A percentile compares a stretch with the other conserved stretches of the same genome.
These are phyloP conservation scores for Leptographium lundbergii DNA, from an alignment of 2,329 filamentous ascomycete genomes.

Conservation along the genomic window DNA sequence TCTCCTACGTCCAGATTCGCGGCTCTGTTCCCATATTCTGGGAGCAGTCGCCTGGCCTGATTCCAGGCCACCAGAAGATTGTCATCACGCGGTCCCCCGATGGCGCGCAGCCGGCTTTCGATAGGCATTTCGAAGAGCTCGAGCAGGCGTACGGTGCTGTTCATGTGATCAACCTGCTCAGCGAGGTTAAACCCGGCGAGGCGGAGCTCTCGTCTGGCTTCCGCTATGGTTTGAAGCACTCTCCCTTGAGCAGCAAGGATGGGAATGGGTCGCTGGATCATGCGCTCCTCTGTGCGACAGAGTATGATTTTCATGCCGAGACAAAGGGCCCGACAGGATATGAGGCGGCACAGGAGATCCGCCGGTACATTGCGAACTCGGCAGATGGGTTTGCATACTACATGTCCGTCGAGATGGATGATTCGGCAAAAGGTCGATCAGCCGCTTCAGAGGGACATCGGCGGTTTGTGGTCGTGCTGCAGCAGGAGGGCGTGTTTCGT, in stretches of 20 bases:
- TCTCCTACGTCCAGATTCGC: slow-evolving; percentile 86
- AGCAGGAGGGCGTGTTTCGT: slow-evolving; percentile 90
- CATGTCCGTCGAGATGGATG: slow-evolving; percentile 59
- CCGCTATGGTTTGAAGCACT: slow-evolving; percentile 62
- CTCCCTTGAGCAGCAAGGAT: slow-evolving; percentile 48
- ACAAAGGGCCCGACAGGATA: slow-evolving; percentile 79
- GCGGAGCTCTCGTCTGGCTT: slow-evolving; percentile 72
- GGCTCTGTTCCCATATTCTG: slow-evolving; percentile 94
- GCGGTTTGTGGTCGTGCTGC: slow-evolving; percentile 57
- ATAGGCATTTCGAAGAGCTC: slow-evolving; percentile 86
- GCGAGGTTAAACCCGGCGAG: slow-evolving; percentile 76
- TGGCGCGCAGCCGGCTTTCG: slow-evolving; percentile 86
- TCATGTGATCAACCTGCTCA: slow-evolving; percentile 90
- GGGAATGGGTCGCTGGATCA: slow-evolving; percentile 48
- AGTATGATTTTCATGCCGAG: slow-evolving; percentile 95
- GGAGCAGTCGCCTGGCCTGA: slow-evolving; percentile 81
- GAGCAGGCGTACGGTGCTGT: slow-evolving; percentile 80
- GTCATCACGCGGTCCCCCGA: slow-evolving; percentile 77
- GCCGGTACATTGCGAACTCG: slow-evolving; percentile 62
- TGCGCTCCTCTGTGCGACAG: slow-evolving; percentile 64
- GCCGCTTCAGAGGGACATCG: slow-evolving; percentile 12
- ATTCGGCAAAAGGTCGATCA: slow-evolving; percentile 26
- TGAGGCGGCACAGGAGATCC: slow-evolving; percentile 78
- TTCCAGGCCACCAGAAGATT: slow-evolving; percentile 92
- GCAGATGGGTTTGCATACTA: slow-evolving; percentile 89